Evolutionary conservation across 768 basidiomycete species (phyloP), one percentile per base, ranked within the genome.

Genomic region (Phallus indusiatus): DNA sequence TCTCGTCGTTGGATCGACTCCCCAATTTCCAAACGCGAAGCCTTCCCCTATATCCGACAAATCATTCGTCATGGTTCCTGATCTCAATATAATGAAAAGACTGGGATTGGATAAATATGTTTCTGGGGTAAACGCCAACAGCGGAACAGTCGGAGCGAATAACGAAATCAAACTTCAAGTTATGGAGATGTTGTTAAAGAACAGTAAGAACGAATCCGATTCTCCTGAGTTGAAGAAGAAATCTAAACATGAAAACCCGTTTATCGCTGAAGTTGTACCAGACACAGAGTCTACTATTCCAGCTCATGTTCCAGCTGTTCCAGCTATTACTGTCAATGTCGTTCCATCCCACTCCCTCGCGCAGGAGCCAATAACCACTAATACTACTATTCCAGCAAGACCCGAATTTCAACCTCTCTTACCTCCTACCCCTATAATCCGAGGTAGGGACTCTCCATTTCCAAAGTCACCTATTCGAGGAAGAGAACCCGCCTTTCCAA

Each of bases 141-240:
- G 28, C 24, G 24, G 24, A 54, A 7, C 16, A 14, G 22, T 57
- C 14, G 56, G 56, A 5, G 46, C 48, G 14, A 46, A 57, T 35
- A 57, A 57, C 47, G 33, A 18, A 24, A 34, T 28, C n/a, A 57
- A 57, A 37, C 56, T 57, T 17, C 22, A 18, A 14, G 16, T 57
- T 20, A 47, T 57, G 17, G 56, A 20, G 21, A 57, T 17, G 33
- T 49, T 57, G 33, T 17, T 57, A 50, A 28, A 20, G 55, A 56
- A 46, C 2, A 18, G 11, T 17, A 21, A 20, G 42, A 11, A 21
- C 16, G 10, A 7, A 3, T 28, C 28, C 16, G 10, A 7, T 28
- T 28, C 28, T 36, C 53, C 9, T 14, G 18, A 11, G 14, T 54
- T 36, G 53, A 24, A 54, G 28, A 14, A 54, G 18, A 54, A 24